Evolutionary conservation across 2,329 filamentous ascomycete genomes (phyloP).

Genomic region (Fusarium avenaceum): DNA sequence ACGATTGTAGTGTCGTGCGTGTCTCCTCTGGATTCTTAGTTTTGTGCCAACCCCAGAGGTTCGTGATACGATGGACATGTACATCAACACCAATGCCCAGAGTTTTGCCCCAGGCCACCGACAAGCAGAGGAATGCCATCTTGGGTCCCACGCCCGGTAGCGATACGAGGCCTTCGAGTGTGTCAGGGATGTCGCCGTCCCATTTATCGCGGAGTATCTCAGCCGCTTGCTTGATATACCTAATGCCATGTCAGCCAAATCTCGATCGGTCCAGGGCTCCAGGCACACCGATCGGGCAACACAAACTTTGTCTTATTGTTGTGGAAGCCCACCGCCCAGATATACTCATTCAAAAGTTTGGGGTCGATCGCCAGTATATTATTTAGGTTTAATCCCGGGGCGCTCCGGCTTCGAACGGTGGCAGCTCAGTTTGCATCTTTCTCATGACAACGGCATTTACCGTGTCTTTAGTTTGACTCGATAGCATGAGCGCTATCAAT

Average conservation of each 20-base stretch:
- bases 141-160: slow-evolving; percentile 93
- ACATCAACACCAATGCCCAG: slow-evolving; percentile 91
- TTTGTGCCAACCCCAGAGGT: slow-evolving; percentile 92
- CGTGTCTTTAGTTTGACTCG: slow-evolving; percentile 92
- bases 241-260: slow-evolving; percentile 45
- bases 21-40: slow-evolving; percentile 88
- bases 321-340: slow-evolving; percentile 90
- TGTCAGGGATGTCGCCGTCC: slow-evolving; percentile 82
- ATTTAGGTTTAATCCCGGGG: slow-evolving; percentile 75
- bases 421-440: slow-evolving; percentile 80
- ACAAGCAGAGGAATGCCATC: slow-evolving; percentile 92
- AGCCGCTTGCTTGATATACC: slow-evolving; percentile 79
- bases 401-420: slow-evolving; percentile 61
- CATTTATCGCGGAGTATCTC: slow-evolving; percentile 78
- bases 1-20: slow-evolving; percentile 78
- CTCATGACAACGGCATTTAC: slow-evolving; percentile 88
- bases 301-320: slow-evolving; percentile 85
- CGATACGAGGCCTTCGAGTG: slow-evolving; percentile 79
- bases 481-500: slow-evolving; percentile 89
- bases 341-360: slow-evolving; percentile 76
- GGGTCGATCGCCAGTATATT: slow-evolving; percentile 82
- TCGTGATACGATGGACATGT: slow-evolving; percentile 94
- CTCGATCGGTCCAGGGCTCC: neutral
- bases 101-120: slow-evolving; percentile 72
- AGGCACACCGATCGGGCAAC: slow-evolving; percentile 5